phyloP scores from a whole-genome alignment of 2,329 filamentous ascomycete species.

The Colletotrichum costaricense region DNA sequence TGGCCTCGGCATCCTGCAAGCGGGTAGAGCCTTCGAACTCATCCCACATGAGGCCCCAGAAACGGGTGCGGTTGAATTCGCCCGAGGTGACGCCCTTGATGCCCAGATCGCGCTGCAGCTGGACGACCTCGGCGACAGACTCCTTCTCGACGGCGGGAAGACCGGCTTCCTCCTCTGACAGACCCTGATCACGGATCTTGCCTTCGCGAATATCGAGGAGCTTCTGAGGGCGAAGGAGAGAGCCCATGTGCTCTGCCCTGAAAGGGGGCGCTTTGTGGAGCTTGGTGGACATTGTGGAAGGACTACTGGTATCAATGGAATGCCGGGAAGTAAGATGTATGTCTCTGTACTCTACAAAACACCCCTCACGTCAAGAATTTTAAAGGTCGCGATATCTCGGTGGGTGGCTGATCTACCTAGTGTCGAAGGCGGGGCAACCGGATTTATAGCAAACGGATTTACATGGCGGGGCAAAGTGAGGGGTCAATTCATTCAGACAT shows the following conservation, averaged over 20 bases:
- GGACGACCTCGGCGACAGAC: slow-evolving; percentile 74
- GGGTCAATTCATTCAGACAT: slow-evolving; percentile 15
- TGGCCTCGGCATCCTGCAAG: slow-evolving; percentile 61
- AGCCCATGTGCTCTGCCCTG: slow-evolving; percentile 81
- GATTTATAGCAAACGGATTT: slow-evolving; percentile 28
- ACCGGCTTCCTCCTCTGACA: slow-evolving; percentile 57
- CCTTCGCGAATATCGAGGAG: slow-evolving; percentile 65
- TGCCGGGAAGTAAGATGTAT: too few species aligned
- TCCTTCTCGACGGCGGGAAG: slow-evolving; percentile 72
- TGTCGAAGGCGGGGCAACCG: slow-evolving; percentile 11
- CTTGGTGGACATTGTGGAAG: slow-evolving; percentile 18
- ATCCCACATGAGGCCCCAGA: slow-evolving; percentile 66
- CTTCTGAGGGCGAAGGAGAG: slow-evolving; percentile 73
- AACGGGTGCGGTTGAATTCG: slow-evolving; percentile 68
- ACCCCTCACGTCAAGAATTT: not conserved
- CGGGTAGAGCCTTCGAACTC: slow-evolving; percentile 61
- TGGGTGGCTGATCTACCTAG: not conserved
- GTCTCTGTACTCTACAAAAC: not conserved
- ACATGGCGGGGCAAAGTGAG: slow-evolving; percentile 28
- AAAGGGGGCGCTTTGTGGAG: slow-evolving; percentile 62
- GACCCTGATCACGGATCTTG: slow-evolving; percentile 62
- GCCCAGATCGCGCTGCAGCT: slow-evolving; percentile 74
- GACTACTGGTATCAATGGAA: rapidly evolving
- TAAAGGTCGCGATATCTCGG: not conserved
- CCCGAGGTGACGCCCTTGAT: slow-evolving; percentile 77